phyloP scores from a whole-genome alignment of 768 basidiomycete species.

The Boletus pseudopeckii region DNA sequence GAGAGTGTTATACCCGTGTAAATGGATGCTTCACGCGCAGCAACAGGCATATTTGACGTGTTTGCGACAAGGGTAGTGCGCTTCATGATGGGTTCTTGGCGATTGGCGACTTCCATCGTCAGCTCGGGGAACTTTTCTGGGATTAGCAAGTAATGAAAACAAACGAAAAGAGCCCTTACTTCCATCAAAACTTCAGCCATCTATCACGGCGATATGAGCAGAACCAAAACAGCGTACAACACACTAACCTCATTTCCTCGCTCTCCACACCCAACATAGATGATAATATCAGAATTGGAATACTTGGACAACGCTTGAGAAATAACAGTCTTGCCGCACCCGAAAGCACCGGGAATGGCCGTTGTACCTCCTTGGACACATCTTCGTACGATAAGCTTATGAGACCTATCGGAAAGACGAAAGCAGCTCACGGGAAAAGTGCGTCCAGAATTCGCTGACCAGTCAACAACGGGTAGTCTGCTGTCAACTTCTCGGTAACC shows the following conservation, averaged over 20 bases:
- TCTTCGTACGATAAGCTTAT: conserved; percentile 34
- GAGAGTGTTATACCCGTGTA: conserved; percentile 99
- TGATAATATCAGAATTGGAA: conserved; percentile 98
- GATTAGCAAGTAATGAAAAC: conserved; percentile 12
- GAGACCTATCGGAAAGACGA: background rate
- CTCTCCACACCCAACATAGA: conserved; percentile 99
- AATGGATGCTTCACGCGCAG: conserved; percentile 98
- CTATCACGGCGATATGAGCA: conserved; percentile 35
- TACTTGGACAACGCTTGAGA: conserved; percentile 97
- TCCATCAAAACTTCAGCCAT: conserved; percentile 99
- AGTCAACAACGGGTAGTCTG: conserved; percentile 87
- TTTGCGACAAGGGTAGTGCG: conserved; percentile 98
- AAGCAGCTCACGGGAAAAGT: conserved; percentile 77
- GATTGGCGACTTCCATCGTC: conserved; percentile 86
- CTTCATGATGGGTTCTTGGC: conserved; percentile 99
- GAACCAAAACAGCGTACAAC: conserved; percentile 35
- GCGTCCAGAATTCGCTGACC: conserved; percentile 97
- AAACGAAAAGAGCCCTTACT: conserved; percentile 37
- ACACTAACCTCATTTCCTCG: conserved; percentile 86
- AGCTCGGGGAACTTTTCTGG: conserved; percentile 73
- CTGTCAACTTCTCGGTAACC: conserved; percentile 91
- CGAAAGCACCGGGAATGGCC: conserved; percentile 98
- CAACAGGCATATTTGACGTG: conserved; percentile 99
- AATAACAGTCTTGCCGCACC: conserved; percentile 98
- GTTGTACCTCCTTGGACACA: conserved; percentile 97